Conservation (phyloP, 495 filamentous ascomycete genomes). For the Astrothelium subdiscretum region DNA sequence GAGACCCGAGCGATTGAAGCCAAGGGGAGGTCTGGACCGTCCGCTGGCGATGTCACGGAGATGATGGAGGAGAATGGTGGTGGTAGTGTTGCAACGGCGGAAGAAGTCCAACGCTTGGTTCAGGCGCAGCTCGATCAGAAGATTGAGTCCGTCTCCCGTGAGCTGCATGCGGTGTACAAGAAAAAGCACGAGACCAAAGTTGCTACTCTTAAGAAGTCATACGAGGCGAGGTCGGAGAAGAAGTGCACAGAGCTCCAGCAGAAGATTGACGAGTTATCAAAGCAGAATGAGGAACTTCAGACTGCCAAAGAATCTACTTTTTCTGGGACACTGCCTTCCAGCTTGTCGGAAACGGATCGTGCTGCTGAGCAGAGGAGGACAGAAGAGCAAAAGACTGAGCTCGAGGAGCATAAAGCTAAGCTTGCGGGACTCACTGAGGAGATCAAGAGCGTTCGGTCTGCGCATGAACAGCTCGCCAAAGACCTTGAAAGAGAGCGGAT, state of each 20-base stretch:
- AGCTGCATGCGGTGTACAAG: slow-evolving; percentile 90
- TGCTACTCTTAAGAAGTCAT: slow-evolving; percentile 84
- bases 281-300: slow-evolving; percentile 63
- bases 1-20: slow-evolving; percentile 28
- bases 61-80: slow-evolving; percentile 10
- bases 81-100: slow-evolving; percentile 7
- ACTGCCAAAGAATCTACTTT: slow-evolving; percentile 52
- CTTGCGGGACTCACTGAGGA: slow-evolving; percentile 61
- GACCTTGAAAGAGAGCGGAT: slow-evolving; percentile 67
- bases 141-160: slow-evolving; percentile 79
- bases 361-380: slow-evolving; percentile 36
- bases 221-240: slow-evolving; percentile 82
- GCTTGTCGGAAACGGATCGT: slow-evolving; percentile 21
- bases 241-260: slow-evolving; percentile 62
- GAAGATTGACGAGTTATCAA: slow-evolving; percentile 51
- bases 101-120: slow-evolving; percentile 16
- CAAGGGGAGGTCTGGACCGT: slow-evolving; percentile 13
- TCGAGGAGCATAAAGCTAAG: slow-evolving; percentile 43
- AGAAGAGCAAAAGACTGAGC: slow-evolving; percentile 40
- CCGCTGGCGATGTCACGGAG: slow-evolving; percentile 14
- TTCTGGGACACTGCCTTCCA: slow-evolving; percentile 42
- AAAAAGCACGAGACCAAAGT: slow-evolving; percentile 94
- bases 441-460: slow-evolving; percentile 48
- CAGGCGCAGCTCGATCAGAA: slow-evolving; percentile 50
- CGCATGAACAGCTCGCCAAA: slow-evolving; percentile 50